Base-by-base conservation (phyloP, 352 stramenopile genomes). In the Phytophthora fragariaefolia region DNA sequence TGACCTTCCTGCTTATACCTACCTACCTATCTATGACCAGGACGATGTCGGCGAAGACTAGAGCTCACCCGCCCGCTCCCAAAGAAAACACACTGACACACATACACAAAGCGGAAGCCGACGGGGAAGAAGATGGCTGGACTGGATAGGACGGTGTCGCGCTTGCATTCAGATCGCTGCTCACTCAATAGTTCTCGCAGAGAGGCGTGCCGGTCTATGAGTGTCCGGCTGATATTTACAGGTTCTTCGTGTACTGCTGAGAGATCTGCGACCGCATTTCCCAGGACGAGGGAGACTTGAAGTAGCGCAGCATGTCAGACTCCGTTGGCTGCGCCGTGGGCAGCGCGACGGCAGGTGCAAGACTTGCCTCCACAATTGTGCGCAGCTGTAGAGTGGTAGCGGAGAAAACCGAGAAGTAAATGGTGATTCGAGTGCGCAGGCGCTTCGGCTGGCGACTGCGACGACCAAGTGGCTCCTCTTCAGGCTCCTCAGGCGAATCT, bases 271-370 rank as follows among this genome's bases (percentile, higher is more conserved):
- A 76, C 24, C 85, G 77, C 54, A 89, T 71, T 58, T 90, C 83
- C 83, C 83, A 92, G 3, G 83, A 80, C 38, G 80, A 88, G n/a
- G 80, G 80, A 18, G 79, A 78, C 58, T 87, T 87, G 52, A 89
- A 91, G 67, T 89, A 90, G 46, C 83, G 81, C 49, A 83, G 49
- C 83, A 92, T 92, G 27, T 89, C 80, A 13, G 66, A 66, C 20
- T 89, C 83, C 5, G 79, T 85, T 1, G 80, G 79, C 24, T 80
- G 57, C 43, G 58, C 53, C n/a, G 58, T 62, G 12, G 73, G 45
- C 1, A 72, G 54, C 6, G 60, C 59, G 6, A 63, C 38, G 3
- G 63, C 66, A 9, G 80, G 74, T 1, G 79, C 79, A 49, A 90
- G 75, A 56, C 80, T 89, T 5, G 71, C 76, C 74, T 92, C 83